Base-by-base conservation (phyloP, 805 yeast genomes). In the Candida pini region DNA sequence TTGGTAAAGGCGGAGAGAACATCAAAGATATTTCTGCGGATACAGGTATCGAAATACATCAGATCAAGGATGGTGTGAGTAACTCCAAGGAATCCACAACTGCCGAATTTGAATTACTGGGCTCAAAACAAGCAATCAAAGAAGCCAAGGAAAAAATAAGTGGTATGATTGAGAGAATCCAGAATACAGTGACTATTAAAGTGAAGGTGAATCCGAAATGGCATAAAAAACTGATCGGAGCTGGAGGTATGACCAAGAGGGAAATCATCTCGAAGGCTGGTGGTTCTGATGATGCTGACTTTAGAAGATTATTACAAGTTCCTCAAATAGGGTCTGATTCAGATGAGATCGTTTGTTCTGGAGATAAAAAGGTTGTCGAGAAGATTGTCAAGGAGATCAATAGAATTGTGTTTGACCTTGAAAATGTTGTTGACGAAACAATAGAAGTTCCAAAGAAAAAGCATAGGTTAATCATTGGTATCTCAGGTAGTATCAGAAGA, bases 1-100 rank as follows among this genome's bases (percentile, higher is more conserved):
- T 92, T 56, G 98, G 98, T 51, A 87, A 83, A 53, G 69, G 71
- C 40, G 97, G 97, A 55, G 90, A 85, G 41, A 73, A 71, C 33
- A 81, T 92, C 51, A 83, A 79, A 43, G 85, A 82, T 52, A 80
- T 94, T 38, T 75, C 85, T 41, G 88, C 81, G 33, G 75, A 71
- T 26, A 63, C 78, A 25, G 84, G 81, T 30, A 75, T 78, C 33
- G 80, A 78, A 45, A 68, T 76, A 56, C 53, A 58, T 33, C 64
- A 67, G 44, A 53, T 55, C 40, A 63, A 69, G 45, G 64, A 64
- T 36, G 63, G 68, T 38, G 59, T 54, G 38, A 56, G 16, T 6
- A 32, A 56, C 22, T 69, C 65, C 17, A 67, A 65, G 32, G 79
- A 71, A 34, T 43, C 63, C 12, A 82, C 78, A 5, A 62, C 51